Base-by-base conservation (phyloP, 768 basidiomycete genomes). In the Pisolithus sp. region DNA sequence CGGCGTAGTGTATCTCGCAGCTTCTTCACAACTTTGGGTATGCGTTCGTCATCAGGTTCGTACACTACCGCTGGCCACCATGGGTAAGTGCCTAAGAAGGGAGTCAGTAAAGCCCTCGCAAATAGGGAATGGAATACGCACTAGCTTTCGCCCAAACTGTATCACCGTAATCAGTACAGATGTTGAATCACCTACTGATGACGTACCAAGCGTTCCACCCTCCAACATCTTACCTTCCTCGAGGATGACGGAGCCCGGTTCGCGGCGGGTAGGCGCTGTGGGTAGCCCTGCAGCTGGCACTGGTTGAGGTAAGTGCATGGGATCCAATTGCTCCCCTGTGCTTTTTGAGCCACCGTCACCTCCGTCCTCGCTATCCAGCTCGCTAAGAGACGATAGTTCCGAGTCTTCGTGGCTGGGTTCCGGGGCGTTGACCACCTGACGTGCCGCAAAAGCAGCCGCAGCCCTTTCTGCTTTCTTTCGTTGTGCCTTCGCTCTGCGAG, bases 31-130 rank as follows among this genome's bases (percentile, higher is more conserved):
- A 65, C 45, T 54, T 58, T 37, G 34, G 86, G 86, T n/a, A 92
- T 76, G 0, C 63, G 64, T 1, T 72, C 65, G 44, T 85, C 79
- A 38, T 83, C 79, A 8, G 78, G 76, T 23, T 83, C 81, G 48
- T 76, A 84, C 15, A 93, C 77, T 8, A 88, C 81, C 8, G 85
- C 93, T 38, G 93, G 89, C 84, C 87, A 95, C 83, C 84, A 94
- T 1, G 93, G 93, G 59, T 75, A 93, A 0, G 83, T 78, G 34
- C 72, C 89, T 90, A n/a, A 21, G 53, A 15, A 24, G 46, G n/a
- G 51, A 12, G 8, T 61, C 49, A 67, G 50, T 6, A 28, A 15
- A 30, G 5, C 21, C 2, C 3, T 7, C 15, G 8, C 12, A 2
- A 7, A 26, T 28, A 40, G 1, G 8, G 3, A 23, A 42, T 17